Percentiles rank a stretch among this genome's conserved stretches.
These are phyloP conservation scores for Starmera stellimalicola DNA, from an alignment of 1,139 yeast genomes.

Conservation along the genomic window DNA sequence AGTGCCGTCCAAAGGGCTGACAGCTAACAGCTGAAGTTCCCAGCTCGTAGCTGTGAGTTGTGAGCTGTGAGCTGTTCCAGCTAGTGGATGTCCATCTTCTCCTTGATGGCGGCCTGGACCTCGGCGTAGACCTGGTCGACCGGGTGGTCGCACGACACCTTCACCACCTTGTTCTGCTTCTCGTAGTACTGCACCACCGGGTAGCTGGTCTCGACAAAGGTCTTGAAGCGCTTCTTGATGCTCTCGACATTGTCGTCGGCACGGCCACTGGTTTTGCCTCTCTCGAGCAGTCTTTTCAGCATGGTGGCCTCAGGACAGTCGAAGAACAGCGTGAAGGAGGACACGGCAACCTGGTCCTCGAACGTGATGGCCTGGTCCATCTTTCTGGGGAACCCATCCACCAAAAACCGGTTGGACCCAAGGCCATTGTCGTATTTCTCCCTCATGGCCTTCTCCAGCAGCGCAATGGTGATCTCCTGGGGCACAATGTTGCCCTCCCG, in stretches of 20 bases:
- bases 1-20: not conserved
- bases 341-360: constrained; percentile 69
- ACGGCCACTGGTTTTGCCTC: constrained; percentile 94
- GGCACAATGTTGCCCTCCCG: constrained; percentile 91
- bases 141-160: constrained; percentile 67
- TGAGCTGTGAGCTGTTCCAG: too few species aligned
- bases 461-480: constrained; percentile 84
- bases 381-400: constrained; percentile 96
- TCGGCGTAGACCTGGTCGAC: constrained; percentile 71
- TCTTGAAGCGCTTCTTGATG: constrained; percentile 78
- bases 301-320: constrained; percentile 90
- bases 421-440: constrained; percentile 34
- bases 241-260: constrained; percentile 88
- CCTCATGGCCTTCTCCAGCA: constrained; percentile 70
- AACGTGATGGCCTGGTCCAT: constrained; percentile 96
- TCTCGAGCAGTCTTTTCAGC: constrained; percentile 74
- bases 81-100: constrained; percentile 11
- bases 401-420: constrained; percentile 58
- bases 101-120: constrained; percentile 56
- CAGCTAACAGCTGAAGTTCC: not conserved
- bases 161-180: constrained; percentile 66
- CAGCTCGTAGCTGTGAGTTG: too few species aligned
- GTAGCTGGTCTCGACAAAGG: constrained; percentile 84
- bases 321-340: constrained; percentile 77
- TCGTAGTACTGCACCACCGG: constrained; percentile 88